Evolutionary conservation across 2,329 filamentous ascomycete genomes (phyloP).

Genomic region (Sclerotinia borealis): DNA sequence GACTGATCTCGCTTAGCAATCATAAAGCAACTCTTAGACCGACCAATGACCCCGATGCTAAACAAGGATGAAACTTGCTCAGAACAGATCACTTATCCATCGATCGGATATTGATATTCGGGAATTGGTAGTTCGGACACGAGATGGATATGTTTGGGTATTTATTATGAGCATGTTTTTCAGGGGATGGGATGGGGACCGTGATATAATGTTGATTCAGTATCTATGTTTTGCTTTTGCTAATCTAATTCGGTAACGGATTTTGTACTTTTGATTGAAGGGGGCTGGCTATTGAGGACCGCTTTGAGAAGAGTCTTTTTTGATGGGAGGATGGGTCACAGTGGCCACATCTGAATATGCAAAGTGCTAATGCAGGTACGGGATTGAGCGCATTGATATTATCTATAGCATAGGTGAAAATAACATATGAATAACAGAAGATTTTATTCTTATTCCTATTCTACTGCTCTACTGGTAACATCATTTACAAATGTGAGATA

Average conservation of each 20-base stretch:
- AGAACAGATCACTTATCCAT: conserved; percentile 2
- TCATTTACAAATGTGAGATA: not conserved
- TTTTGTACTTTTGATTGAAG: no score
- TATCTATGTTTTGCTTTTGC: no score
- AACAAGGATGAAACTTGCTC: conserved; percentile 14
- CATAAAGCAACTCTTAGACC: not conserved
- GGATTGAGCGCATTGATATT: not conserved
- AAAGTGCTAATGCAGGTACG: not conserved
- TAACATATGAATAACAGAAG: not conserved
- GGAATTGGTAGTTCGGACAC: no score
- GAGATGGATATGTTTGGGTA: no score
- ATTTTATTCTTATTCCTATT: not conserved
- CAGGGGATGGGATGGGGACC: not conserved
- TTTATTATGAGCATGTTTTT: conserved; percentile 5
- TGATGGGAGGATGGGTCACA: not conserved
- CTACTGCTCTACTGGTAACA: no score
- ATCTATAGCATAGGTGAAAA: not conserved
- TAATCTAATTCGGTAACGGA: no score
- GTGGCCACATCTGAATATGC: not conserved
- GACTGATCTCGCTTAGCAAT: conserved; percentile 7
- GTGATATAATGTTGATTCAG: no score
- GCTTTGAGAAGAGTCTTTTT: not conserved
- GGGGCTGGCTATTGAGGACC: not conserved
- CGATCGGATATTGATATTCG: not conserved
- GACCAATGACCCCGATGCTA: not conserved